Base-by-base conservation (phyloP, 768 basidiomycete genomes). In the Suillus hirtellus region DNA sequence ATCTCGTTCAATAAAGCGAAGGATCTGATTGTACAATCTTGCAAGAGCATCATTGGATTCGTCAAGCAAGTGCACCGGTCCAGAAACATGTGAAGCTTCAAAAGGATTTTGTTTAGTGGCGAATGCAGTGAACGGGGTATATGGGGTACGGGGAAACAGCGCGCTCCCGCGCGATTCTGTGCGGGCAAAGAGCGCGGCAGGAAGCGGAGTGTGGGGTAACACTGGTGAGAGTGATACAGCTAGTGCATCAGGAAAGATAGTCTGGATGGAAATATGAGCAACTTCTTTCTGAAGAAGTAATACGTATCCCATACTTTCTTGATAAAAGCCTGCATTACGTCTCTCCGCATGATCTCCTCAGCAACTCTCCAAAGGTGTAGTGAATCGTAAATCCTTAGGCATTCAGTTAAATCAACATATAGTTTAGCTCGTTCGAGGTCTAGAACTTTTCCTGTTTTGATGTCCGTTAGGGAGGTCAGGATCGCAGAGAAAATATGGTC, bases 291-390 rank as follows among this genome's bases (percentile, higher is more conserved):
- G 27, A 27, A n/a, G 56, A 21, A 47, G 17, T 60, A 31, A 38
- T 42, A 56, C 27, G 24, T 19, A 34, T 19, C n/a, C 73, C 73
- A 44, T 60, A 90, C 95, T 81, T 91, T 90, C 69, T 85, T 87
- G 10, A 95, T 82, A 69, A 95, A 96, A 15, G 82, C 82, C 2
- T 86, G 85, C 42, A 95, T 83, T 43, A 97, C 78, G 50, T 89
- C 86, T 59, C 79, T 79, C 61, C 89, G 81, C 59, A 98, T 77
- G 19, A 97, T 87, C 64, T 95, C 92, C 76, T 96, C 96, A 1
- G 95, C 96, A 66, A 92, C 88, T 68, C 86, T 78, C 92, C 93
- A 95, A 9, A 94, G 84, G 14, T 87, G 84, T 58, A 99, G 78
- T 8, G 83, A 74, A 67, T 95, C 91, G 69, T 96, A 96, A 3